A percentile compares a stretch with the other conserved stretches of the same genome.
These are phyloP conservation scores for Coccomyxa subellipsoidea DNA, from an alignment of 163 green algal species.

Conservation along the genomic window DNA sequence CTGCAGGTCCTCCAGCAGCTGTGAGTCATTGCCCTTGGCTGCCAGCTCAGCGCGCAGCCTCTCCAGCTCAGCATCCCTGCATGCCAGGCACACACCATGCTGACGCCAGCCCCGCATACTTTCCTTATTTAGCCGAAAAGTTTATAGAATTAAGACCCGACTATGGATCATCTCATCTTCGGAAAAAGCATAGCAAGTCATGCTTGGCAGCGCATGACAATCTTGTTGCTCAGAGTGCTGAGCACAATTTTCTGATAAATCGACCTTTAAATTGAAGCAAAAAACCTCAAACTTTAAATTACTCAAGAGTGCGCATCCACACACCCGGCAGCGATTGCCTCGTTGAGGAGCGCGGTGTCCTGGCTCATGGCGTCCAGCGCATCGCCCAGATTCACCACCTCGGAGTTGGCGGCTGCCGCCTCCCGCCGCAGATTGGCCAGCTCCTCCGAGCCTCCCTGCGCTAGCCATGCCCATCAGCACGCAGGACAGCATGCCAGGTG, in stretches of 20 bases:
- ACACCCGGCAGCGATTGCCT: neutral
- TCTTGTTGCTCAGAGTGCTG: neutral
- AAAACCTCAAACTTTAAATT: no score
- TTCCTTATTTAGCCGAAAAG: no score
- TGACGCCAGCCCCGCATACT: neutral
- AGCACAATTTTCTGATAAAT: neutral
- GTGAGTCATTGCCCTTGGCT: neutral
- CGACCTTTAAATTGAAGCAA: no score
- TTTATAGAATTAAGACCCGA: no score
- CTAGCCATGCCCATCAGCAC: neutral
- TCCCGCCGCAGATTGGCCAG: neutral
- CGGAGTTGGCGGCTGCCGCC: neutral
- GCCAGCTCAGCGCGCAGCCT: neutral
- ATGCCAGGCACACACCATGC: neutral
- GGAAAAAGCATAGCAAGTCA: neutral
- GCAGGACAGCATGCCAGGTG: neutral
- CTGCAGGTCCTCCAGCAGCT: neutral
- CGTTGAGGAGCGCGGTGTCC: neutral
- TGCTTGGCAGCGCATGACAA: neutral
- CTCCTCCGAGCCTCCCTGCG: neutral
- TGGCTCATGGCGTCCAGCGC: neutral
- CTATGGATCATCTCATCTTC: no score
- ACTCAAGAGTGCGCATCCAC: no score
- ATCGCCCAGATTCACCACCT: neutral
- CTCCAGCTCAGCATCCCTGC: constrained; percentile 8